Evolutionary conservation across 2,329 filamentous ascomycete genomes (phyloP).

Genomic region (Phialophora verrucosa): DNA sequence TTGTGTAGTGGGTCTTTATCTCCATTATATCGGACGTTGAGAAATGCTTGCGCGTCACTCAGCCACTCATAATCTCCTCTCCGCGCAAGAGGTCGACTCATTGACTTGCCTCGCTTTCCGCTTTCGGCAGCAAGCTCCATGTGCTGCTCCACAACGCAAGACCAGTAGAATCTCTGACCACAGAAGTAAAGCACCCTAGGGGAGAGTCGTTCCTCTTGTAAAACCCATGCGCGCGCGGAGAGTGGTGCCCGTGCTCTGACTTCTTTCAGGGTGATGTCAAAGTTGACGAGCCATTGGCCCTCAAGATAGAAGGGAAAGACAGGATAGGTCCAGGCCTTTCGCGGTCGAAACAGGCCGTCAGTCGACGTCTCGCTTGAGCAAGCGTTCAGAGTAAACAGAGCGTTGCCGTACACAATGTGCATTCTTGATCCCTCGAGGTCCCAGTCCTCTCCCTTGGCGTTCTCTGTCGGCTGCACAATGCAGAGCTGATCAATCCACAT

Average conservation of each 20-base stretch:
- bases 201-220: slow-evolving; percentile 17
- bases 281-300: slow-evolving; percentile 12
- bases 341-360: slow-evolving; percentile 1
- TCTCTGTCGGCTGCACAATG: not conserved
- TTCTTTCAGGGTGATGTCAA: slow-evolving; percentile 15
- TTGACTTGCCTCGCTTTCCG: not conserved
- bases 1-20: slow-evolving; percentile 1
- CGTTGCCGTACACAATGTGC: slow-evolving; percentile 17
- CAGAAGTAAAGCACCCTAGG: slow-evolving; percentile 12
- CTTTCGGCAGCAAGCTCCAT: slow-evolving; percentile 2
- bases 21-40: not conserved
- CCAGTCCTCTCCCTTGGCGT: slow-evolving; percentile 10
- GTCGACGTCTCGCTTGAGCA: slow-evolving; percentile 10
- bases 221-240: slow-evolving; percentile 10
- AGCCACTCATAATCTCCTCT: slow-evolving; percentile 3
- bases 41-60: slow-evolving; percentile 10
- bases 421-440: slow-evolving; percentile 15
- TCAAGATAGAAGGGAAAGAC: slow-evolving; percentile 14
- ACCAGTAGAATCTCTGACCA: slow-evolving; percentile 21
- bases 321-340: slow-evolving; percentile 10
- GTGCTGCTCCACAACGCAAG: slow-evolving; percentile 10
- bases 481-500: slow-evolving; percentile 15
- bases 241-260: slow-evolving; percentile 13
- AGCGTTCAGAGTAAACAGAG: slow-evolving; percentile 8
- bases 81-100: not conserved